Evolutionary conservation across 106 monocot species (phyloP).

Genomic region (Platanthera guangdongensis): DNA sequence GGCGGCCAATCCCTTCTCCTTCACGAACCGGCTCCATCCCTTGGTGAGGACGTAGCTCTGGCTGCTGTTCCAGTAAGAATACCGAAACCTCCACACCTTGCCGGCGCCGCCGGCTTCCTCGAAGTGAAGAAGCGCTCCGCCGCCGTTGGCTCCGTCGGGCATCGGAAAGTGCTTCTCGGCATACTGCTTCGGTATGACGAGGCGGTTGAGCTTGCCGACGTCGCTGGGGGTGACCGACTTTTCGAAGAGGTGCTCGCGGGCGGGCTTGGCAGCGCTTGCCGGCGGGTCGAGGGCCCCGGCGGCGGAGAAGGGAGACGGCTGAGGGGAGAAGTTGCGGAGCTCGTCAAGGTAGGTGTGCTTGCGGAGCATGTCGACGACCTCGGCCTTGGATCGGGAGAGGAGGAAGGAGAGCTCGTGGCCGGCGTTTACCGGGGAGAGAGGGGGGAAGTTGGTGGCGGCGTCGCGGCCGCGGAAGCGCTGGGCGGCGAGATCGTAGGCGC

Average conservation of each 20-base stretch:
- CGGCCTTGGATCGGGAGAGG: constrained; percentile 55
- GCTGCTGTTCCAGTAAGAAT: constrained; percentile 78
- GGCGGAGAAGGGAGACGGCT: not conserved
- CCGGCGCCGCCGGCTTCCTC: constrained; percentile 38
- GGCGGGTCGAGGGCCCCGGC: not conserved
- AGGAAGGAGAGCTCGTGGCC: constrained; percentile 54
- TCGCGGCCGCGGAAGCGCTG: constrained; percentile 78
- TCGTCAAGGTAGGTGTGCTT: constrained; percentile 89
- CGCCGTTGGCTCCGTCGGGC: constrained; percentile 26
- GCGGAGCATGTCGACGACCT: constrained; percentile 84
- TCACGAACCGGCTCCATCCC: constrained; percentile 76
- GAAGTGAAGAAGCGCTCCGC: constrained; percentile 33
- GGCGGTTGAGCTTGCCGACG: constrained; percentile 90
- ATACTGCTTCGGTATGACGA: constrained; percentile 92
- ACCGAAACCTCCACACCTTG: constrained; percentile 65
- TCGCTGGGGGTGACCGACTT: constrained; percentile 89
- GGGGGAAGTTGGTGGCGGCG: constrained; percentile 76
- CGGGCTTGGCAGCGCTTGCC: not conserved
- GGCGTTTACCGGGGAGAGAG: constrained; percentile 20
- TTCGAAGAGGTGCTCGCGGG: constrained; percentile 51
- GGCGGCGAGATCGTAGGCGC: constrained; percentile 75
- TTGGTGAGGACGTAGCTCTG: constrained; percentile 82
- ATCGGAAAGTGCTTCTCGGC: constrained; percentile 86
- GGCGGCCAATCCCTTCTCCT: constrained; percentile 47
- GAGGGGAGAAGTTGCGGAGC: constrained; percentile 22